These are phyloP conservation scores for Vachellia pachyceras DNA, from an alignment of 306 rosid species.

Conservation along the genomic window DNA sequence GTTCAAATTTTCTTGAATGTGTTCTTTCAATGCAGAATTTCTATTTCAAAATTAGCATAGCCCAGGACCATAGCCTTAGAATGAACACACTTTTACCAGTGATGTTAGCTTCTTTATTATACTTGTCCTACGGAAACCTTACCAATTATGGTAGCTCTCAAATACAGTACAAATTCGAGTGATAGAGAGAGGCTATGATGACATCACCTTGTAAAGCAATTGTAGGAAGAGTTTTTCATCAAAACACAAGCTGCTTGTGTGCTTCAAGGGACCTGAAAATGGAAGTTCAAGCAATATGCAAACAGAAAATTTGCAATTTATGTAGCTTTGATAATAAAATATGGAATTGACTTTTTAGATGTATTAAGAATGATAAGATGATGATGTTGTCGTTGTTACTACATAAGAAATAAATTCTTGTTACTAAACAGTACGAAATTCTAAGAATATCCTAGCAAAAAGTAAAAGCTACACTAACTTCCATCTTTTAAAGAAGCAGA, in stretches of 20 bases:
- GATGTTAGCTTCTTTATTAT: no score
- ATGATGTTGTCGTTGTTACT: background rate
- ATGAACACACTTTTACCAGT: constrained; percentile 30
- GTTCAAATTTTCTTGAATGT: background rate
- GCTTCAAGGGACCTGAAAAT: constrained; percentile 66
- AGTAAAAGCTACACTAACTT: background rate
- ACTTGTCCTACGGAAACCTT: no score
- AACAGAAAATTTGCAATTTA: background rate
- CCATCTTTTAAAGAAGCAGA: constrained; percentile 17
- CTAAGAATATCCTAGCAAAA: constrained; percentile 11
- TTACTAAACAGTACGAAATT: background rate
- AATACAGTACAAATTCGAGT: constrained; percentile 20
- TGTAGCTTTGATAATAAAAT: background rate
- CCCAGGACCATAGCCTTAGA: background rate
- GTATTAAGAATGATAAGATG: constrained; percentile 6
- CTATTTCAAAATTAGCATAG: background rate
- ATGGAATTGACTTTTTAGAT: constrained; percentile 1
- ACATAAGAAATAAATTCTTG: constrained; percentile 1
- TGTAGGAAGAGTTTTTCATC: constrained; percentile 85
- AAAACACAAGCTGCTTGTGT: constrained; percentile 69
- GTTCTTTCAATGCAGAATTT: background rate
- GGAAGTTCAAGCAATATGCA: constrained; percentile 36
- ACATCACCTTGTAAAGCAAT: constrained; percentile 87
- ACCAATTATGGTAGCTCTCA: background rate
- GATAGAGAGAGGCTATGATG: background rate